Percentiles rank a stretch among this genome's conserved stretches.
Evolutionary conservation across 306 rosid species (phyloP).

Genomic region (Begonia masoniana): DNA sequence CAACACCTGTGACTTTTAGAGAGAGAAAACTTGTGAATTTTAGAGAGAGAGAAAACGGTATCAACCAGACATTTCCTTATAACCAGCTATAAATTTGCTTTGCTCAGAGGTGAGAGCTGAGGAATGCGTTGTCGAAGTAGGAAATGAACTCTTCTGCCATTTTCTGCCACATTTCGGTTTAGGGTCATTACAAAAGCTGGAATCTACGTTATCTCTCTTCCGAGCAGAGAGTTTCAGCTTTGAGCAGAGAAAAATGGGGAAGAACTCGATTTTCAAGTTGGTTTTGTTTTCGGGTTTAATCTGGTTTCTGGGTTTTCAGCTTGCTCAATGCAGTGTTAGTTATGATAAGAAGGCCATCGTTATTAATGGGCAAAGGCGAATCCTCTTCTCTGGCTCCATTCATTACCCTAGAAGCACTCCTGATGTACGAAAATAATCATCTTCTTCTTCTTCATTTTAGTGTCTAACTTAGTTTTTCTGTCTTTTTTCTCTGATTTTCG

Average conservation of each 20-base stretch:
- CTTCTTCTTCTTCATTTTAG: neutral
- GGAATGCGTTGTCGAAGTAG: slow-evolving; percentile 14
- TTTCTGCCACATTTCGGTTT: slow-evolving; percentile 8
- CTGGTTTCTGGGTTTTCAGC: slow-evolving; percentile 25
- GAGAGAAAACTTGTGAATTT: slow-evolving; percentile 27
- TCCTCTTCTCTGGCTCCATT: slow-evolving; percentile 92
- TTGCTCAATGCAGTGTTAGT: slow-evolving; percentile 55
- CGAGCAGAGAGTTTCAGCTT: neutral
- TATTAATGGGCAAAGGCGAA: slow-evolving; percentile 86
- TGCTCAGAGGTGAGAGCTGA: slow-evolving; percentile 12
- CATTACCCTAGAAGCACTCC: slow-evolving; percentile 99
- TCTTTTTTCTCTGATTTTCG: slow-evolving; percentile 4
- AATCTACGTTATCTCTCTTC: neutral
- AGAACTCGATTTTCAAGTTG: slow-evolving; percentile 40
- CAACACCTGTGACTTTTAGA: slow-evolving; percentile 34
- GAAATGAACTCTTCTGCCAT: slow-evolving; percentile 18
- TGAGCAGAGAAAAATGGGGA: slow-evolving; percentile 29
- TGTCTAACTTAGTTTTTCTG: slow-evolving; percentile 4
- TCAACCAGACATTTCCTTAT: slow-evolving; percentile 1
- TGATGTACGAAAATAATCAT: slow-evolving; percentile 40
- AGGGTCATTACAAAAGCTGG: neutral
- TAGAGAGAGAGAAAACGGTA: slow-evolving; percentile 9
- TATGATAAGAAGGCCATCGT: slow-evolving; percentile 83
- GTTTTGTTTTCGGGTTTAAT: slow-evolving; percentile 29
- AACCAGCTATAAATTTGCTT: slow-evolving; percentile 14